A percentile compares a stretch with the other conserved stretches of the same genome.
phyloP scores from a whole-genome alignment of 23 red algal species.

The Pyropia haitanensis region DNA sequence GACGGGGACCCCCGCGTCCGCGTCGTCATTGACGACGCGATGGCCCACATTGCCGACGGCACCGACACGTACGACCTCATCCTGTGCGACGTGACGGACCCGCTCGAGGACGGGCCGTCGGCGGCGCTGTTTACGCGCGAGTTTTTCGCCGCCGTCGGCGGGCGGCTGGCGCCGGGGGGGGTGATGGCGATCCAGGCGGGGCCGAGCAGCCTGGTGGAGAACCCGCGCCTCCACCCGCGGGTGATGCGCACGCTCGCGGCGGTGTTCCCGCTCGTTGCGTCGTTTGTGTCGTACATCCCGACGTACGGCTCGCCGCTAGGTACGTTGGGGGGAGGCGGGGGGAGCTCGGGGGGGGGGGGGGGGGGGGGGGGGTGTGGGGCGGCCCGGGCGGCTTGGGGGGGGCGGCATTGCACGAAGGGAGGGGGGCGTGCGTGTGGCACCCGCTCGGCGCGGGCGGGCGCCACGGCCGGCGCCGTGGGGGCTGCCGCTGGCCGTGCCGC shows the following conservation, averaged over 20 bases:
- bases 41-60: slow-evolving; percentile 35
- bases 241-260: slow-evolving; percentile 43
- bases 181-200: slow-evolving; percentile 67
- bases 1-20: slow-evolving; percentile 40
- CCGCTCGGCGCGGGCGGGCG: no score
- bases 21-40: slow-evolving; percentile 59
- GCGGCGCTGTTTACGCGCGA: slow-evolving; percentile 62
- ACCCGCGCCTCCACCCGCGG: slow-evolving; percentile 28
- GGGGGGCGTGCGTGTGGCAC: no score
- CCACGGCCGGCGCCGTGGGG: no score
- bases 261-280: slow-evolving; percentile 38
- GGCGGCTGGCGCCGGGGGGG: slow-evolving; percentile 30
- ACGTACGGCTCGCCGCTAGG: slow-evolving; percentile 67
- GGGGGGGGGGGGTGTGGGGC: no score
- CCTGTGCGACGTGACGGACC: slow-evolving; percentile 92
- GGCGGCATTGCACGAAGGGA: no score
- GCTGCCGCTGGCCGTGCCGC: no score
- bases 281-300: slow-evolving; percentile 46
- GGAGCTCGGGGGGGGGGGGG: no score
- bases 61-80: slow-evolving; percentile 63
- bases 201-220: slow-evolving; percentile 55
- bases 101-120: slow-evolving; percentile 72
- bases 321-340: not conserved
- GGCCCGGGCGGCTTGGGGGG: no score
- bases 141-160: slow-evolving; percentile 60